Evolutionary conservation across 768 basidiomycete species (phyloP).

Genomic region (Leccinum rimulosum): DNA sequence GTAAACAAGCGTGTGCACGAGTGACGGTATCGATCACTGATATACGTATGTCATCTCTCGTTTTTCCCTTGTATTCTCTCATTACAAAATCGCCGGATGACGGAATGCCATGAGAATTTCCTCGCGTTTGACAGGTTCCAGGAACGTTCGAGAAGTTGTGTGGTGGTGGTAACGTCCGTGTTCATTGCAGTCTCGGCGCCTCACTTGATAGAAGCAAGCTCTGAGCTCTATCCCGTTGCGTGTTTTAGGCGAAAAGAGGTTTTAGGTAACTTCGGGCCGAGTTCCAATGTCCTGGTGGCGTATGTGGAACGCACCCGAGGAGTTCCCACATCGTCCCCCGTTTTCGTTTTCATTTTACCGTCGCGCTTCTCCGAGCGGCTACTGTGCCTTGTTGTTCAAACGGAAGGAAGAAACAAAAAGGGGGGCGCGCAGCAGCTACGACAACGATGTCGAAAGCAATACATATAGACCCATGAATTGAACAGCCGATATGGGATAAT

Average conservation of each 20-base stretch:
- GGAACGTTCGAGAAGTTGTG: constrained; percentile 8
- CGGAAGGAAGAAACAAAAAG: constrained; percentile 1
- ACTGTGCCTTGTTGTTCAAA: constrained; percentile 7
- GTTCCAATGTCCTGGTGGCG: neutral
- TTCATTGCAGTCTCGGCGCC: constrained; percentile 1
- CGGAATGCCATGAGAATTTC: constrained; percentile 17
- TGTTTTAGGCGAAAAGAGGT: neutral
- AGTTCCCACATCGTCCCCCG: neutral
- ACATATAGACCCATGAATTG: neutral
- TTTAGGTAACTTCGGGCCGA: constrained; percentile 8
- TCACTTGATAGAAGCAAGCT: neutral
- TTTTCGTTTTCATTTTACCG: neutral
- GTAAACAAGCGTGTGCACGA: neutral
- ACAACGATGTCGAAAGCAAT: neutral
- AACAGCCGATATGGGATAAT: neutral
- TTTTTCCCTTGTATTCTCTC: neutral
- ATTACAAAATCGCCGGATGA: constrained; percentile 6
- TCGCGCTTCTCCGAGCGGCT: neutral
- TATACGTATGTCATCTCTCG: neutral
- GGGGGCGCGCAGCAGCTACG: neutral
- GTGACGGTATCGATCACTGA: constrained; percentile 7
- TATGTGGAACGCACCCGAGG: neutral
- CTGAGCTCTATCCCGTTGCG: neutral
- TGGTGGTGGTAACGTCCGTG: neutral
- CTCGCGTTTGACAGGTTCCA: neutral